A percentile compares a stretch with the other conserved stretches of the same genome.
Evolutionary conservation across 768 basidiomycete genomes (phyloP).

Genomic region (Lactarius quietus): DNA sequence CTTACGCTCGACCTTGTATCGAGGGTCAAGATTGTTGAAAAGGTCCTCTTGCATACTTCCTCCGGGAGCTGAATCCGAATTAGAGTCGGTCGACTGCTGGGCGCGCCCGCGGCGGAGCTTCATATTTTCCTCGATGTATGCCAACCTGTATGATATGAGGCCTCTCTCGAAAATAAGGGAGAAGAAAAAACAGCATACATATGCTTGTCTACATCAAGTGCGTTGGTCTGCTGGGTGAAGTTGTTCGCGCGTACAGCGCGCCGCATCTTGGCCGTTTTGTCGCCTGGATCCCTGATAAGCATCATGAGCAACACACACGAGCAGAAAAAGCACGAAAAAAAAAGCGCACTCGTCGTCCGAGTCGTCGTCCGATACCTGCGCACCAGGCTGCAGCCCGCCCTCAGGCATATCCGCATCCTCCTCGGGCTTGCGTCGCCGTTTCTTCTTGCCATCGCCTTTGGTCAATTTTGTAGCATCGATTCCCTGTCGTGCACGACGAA

Average conservation of each 20-base stretch:
- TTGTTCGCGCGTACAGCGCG: constrained; percentile 80
- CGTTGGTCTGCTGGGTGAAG: constrained; percentile 96
- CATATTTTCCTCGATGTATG: constrained; percentile 57
- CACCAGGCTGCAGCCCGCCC: constrained; percentile 58
- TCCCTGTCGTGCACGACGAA: too few species aligned
- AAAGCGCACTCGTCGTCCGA: constrained; percentile 59
- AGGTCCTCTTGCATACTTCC: constrained; percentile 55
- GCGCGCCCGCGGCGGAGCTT: too few species aligned
- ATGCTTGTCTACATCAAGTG: constrained; percentile 67
- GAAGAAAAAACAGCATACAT: too few species aligned
- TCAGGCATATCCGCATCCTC: constrained; percentile 39
- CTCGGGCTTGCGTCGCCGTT: constrained; percentile 51
- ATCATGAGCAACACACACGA: too few species aligned
- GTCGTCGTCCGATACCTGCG: constrained; percentile 31
- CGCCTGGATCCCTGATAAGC: too few species aligned
- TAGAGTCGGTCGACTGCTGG: too few species aligned
- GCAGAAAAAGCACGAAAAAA: background rate
- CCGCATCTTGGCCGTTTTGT: constrained; percentile 31
- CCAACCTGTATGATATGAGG: too few species aligned
- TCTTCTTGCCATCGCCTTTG: too few species aligned
- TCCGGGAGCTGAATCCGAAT: constrained; percentile 32
- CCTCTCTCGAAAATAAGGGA: background rate
- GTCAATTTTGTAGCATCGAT: too few species aligned
- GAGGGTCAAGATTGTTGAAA: constrained; percentile 68
- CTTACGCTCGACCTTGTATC: constrained; percentile 50